These are phyloP conservation scores for Wickerhamomyces bovis DNA, from an alignment of 805 yeast species.

Conservation along the genomic window DNA sequence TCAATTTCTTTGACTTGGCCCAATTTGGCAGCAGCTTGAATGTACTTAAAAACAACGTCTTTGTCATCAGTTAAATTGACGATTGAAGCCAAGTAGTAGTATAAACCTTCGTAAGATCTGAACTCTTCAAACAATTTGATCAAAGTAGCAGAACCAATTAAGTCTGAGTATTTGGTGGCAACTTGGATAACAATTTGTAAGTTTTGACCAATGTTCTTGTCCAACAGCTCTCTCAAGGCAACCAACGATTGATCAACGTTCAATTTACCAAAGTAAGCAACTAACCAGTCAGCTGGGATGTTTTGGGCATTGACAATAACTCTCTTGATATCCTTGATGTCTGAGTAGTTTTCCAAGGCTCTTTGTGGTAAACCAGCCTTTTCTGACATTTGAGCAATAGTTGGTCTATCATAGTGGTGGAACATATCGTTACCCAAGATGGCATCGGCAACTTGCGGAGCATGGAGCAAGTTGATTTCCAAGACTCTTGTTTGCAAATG, in stretches of 20 bases:
- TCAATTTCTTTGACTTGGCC: conserved; percentile 93
- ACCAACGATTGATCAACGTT: conserved; percentile 90
- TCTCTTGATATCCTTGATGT: conserved; percentile 91
- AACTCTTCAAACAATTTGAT: conserved; percentile 91
- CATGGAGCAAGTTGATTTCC: conserved; percentile 88
- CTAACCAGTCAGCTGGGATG: conserved; percentile 91
- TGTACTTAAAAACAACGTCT: conserved; percentile 92
- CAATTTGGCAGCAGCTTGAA: conserved; percentile 86
- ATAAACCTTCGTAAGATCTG: conserved; percentile 88
- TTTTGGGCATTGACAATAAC: conserved; percentile 83
- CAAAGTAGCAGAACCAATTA: conserved; percentile 79
- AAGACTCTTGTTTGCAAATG: conserved; percentile 91
- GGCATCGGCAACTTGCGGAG: conserved; percentile 99
- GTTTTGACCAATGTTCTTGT: conserved; percentile 74
- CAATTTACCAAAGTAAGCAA: conserved; percentile 84
- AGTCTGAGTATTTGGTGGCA: conserved; percentile 92
- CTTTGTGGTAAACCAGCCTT: conserved; percentile 94
- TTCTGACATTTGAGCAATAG: conserved; percentile 88
- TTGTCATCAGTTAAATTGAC: conserved; percentile 92
- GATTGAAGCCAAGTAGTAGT: conserved; percentile 87
- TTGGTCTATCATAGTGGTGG: conserved; percentile 89
- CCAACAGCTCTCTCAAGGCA: conserved; percentile 81
- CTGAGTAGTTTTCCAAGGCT: conserved; percentile 93
- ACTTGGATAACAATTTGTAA: conserved; percentile 92
- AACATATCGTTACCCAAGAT: conserved; percentile 94